A percentile compares a stretch with the other conserved stretches of the same genome.
Conservation (phyloP, 1,139 yeast genomes). For the Arxiozyma slooffiae region DNA sequence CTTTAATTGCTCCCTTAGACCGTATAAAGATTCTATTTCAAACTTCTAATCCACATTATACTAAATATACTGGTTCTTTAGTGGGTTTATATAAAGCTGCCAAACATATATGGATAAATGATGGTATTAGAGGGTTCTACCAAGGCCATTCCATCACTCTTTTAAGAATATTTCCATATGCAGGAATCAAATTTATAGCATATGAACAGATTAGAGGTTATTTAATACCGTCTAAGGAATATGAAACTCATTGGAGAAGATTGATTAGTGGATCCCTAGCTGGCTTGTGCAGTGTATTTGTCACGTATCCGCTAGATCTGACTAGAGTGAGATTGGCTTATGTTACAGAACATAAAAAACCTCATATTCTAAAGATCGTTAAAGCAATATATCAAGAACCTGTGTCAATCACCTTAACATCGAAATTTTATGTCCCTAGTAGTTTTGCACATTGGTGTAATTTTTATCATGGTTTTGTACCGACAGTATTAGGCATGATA, state of each 20-base stretch:
- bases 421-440: conserved; percentile 27
- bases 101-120: conserved; percentile 49
- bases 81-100: conserved; percentile 70
- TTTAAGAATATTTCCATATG: conserved; percentile 87
- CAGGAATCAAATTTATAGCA: conserved; percentile 94
- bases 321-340: conserved; percentile 87
- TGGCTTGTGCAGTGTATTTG: conserved; percentile 76
- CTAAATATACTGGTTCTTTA: conserved; percentile 70
- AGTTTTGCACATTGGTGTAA: conserved; percentile 41
- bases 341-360: conserved; percentile 52
- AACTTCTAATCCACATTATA: conserved; percentile 84
- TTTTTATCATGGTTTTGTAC: conserved; percentile 89
- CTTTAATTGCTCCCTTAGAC: conserved; percentile 90
- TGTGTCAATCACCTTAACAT: conserved; percentile 34
- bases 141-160: conserved; percentile 95
- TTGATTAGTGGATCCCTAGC: conserved; percentile 84
- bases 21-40: conserved; percentile 90
- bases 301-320: conserved; percentile 87
- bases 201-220: conserved; percentile 83
- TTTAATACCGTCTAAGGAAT: conserved; percentile 60
- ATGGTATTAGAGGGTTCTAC: conserved; percentile 76
- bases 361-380: conserved; percentile 49
- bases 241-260: conserved; percentile 75
- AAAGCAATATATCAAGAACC: conserved; percentile 51
- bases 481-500: conserved; percentile 89